These are phyloP conservation scores for Lactarius indigo DNA, from an alignment of 768 basidiomycete genomes.

Conservation along the genomic window DNA sequence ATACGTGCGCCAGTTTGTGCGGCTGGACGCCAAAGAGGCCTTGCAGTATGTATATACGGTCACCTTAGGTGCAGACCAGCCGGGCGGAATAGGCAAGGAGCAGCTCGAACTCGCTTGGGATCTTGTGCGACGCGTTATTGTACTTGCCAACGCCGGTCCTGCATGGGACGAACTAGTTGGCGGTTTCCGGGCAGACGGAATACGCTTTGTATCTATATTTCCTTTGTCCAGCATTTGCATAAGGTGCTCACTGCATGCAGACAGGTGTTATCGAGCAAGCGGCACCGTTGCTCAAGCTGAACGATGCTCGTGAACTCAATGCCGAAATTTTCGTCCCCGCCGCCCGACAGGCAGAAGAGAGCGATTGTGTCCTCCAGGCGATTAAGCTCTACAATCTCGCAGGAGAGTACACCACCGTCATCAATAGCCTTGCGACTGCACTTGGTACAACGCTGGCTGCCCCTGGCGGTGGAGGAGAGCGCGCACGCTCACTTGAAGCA, in stretches of 20 bases:
- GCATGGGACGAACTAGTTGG: constrained; percentile 94
- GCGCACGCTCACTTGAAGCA: constrained; percentile 62
- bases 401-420: constrained; percentile 83
- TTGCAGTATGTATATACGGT: constrained; percentile 93
- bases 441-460: constrained; percentile 79
- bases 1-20: constrained; percentile 89
- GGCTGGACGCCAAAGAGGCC: constrained; percentile 90
- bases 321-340: constrained; percentile 80
- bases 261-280: constrained; percentile 86
- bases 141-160: constrained; percentile 70
- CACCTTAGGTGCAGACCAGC: constrained; percentile 71
- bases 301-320: constrained; percentile 65
- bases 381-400: constrained; percentile 96
- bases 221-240: not conserved
- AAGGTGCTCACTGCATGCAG: constrained; percentile 37
- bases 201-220: constrained; percentile 66
- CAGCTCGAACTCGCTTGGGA: constrained; percentile 83
- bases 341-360: constrained; percentile 76
- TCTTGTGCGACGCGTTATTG: constrained; percentile 71
- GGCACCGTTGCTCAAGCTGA: constrained; percentile 68
- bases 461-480: constrained; percentile 54
- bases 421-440: constrained; percentile 81
- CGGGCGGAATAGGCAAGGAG: constrained; percentile 69
- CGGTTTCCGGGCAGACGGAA: constrained; percentile 86
- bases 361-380: constrained; percentile 82